Conservation (phyloP, 75 land plant genomes). For the Sequoiadendron giganteum region DNA sequence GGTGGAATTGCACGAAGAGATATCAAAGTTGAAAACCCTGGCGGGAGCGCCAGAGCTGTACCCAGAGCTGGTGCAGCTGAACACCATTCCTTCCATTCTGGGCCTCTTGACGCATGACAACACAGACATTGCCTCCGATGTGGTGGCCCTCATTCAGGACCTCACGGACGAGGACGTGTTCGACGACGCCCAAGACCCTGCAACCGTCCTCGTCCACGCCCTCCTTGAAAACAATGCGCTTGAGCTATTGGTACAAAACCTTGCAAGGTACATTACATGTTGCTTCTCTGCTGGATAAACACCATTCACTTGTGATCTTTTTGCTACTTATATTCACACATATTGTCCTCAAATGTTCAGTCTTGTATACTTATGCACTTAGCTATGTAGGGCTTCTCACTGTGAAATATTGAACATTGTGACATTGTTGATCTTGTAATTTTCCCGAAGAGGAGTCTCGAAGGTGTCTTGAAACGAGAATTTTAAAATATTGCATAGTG, state of each 20-base stretch:
- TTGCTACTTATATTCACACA: background rate
- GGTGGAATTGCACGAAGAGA: slow-evolving; percentile 92
- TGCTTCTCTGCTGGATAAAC: background rate
- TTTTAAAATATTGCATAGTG: no score
- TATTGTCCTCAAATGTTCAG: background rate
- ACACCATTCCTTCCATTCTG: slow-evolving; percentile 62
- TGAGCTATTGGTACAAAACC: slow-evolving; percentile 85
- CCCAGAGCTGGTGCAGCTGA: slow-evolving; percentile 82
- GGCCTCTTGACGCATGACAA: slow-evolving; percentile 79
- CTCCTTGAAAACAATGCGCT: slow-evolving; percentile 88
- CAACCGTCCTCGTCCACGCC: slow-evolving; percentile 66
- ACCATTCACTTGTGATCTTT: background rate
- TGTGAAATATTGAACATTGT: no score
- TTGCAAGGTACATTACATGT: slow-evolving; percentile 14
- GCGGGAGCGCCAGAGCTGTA: slow-evolving; percentile 95
- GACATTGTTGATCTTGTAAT: no score
- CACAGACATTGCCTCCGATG: slow-evolving; percentile 81
- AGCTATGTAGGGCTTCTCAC: no score
- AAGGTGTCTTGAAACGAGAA: no score
- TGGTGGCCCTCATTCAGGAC: slow-evolving; percentile 70
- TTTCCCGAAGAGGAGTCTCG: no score
- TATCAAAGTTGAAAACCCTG: slow-evolving; percentile 69
- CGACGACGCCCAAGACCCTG: slow-evolving; percentile 79
- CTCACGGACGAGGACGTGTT: slow-evolving; percentile 89
- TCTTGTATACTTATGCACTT: no score